Percentiles rank a stretch among this genome's conserved stretches.
phyloP scores from a whole-genome alignment of 2,329 filamentous ascomycete genomes.

The Cercospora sojina region DNA sequence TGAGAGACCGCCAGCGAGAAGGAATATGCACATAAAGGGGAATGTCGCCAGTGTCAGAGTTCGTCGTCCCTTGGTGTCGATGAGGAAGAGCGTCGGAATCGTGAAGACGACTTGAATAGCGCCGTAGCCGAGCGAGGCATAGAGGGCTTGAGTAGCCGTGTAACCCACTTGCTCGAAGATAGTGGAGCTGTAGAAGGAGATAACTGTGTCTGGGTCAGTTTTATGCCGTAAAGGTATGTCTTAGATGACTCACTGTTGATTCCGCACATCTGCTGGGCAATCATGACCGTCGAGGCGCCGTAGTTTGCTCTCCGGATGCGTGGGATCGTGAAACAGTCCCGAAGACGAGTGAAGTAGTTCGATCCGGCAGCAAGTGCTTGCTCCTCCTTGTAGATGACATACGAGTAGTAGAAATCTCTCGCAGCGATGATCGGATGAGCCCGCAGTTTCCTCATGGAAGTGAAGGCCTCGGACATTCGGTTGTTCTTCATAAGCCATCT shows the following conservation, averaged over 20 bases:
- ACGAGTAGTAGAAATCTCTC: conserved; percentile 55
- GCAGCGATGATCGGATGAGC: conserved; percentile 55
- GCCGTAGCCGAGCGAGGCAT: conserved; percentile 47
- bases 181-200: conserved; percentile 41
- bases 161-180: conserved; percentile 43
- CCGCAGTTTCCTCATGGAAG: conserved; percentile 51
- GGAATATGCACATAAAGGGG: conserved; percentile 50
- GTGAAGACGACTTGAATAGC: conserved; percentile 49
- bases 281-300: conserved; percentile 39
- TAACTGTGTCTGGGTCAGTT: conserved; percentile 30
- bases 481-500: conserved; percentile 53
- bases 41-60: conserved; percentile 45
- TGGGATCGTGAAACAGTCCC: conserved; percentile 52
- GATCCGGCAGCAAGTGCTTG: conserved; percentile 39
- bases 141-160: conserved; percentile 39
- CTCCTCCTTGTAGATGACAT: conserved; percentile 40
- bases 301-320: conserved; percentile 47
- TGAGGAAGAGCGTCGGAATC: conserved; percentile 47
- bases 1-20: conserved; percentile 50
- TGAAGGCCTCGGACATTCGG: conserved; percentile 48
- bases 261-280: conserved; percentile 40
- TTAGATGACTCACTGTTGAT: conserved; percentile 32
- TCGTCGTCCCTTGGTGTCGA: conserved; percentile 48
- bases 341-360: conserved; percentile 46
- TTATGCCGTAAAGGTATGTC: neutral